Conservation (phyloP, 2,329 filamentous ascomycete genomes). For the Hypoxylon sp. region DNA sequence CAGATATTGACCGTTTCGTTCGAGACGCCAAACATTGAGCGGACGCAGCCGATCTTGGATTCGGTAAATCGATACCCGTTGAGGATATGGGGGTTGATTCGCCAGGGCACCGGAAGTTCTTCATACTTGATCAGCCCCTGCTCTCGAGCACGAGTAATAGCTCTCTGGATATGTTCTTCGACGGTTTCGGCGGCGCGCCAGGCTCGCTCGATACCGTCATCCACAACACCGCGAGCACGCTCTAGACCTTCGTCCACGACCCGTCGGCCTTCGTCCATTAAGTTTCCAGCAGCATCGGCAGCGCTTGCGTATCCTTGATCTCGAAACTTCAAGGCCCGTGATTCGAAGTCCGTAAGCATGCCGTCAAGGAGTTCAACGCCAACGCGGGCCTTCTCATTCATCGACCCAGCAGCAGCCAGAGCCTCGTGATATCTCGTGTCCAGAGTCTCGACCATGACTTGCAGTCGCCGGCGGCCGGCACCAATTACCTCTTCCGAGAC, state of each 20-base stretch:
- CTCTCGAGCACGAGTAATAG: slow-evolving; percentile 79
- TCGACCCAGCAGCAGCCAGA: slow-evolving; percentile 82
- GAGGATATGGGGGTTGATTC: slow-evolving; percentile 92
- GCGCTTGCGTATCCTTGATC: slow-evolving; percentile 78
- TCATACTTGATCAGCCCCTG: slow-evolving; percentile 89
- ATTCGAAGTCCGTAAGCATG: slow-evolving; percentile 88
- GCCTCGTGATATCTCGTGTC: slow-evolving; percentile 90
- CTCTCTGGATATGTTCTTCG: slow-evolving; percentile 85
- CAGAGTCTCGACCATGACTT: slow-evolving; percentile 91
- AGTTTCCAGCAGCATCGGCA: slow-evolving; percentile 74
- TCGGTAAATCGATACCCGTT: slow-evolving; percentile 94
- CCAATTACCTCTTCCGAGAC: slow-evolving; percentile 92
- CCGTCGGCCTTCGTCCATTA: slow-evolving; percentile 83
- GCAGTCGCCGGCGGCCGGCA: slow-evolving; percentile 83
- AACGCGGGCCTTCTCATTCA: slow-evolving; percentile 92
- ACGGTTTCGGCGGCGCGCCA: slow-evolving; percentile 83
- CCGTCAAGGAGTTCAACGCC: slow-evolving; percentile 88
- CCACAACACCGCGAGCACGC: slow-evolving; percentile 79
- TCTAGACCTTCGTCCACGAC: slow-evolving; percentile 84
- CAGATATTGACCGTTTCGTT: slow-evolving; percentile 99
- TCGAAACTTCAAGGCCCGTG: slow-evolving; percentile 81
- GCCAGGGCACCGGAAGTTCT: slow-evolving; percentile 91
- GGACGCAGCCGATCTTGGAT: slow-evolving; percentile 88
- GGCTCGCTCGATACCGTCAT: slow-evolving; percentile 86
- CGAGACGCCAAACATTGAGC: slow-evolving; percentile 84